Conservation (phyloP, 2,329 filamentous ascomycete genomes). For the Huntiella abstrusa region DNA sequence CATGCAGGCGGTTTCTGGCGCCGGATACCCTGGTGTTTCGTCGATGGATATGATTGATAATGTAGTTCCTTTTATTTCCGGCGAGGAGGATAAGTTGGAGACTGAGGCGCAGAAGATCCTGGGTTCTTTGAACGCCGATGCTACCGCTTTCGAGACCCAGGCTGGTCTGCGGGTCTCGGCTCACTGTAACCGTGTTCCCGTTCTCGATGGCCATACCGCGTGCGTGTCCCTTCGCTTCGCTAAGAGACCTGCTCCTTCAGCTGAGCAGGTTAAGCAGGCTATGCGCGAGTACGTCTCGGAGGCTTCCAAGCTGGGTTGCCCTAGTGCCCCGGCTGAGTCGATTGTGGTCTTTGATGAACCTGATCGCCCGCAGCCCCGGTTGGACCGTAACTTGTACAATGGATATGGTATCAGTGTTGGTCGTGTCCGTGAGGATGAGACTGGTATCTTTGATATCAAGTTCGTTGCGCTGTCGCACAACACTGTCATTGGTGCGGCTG, state of each 20-base stretch:
- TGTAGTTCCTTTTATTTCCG: conserved; percentile 79
- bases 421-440: conserved; percentile 66
- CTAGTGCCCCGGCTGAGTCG: conserved; percentile 61
- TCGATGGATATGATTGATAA: conserved; percentile 96
- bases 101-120: conserved; percentile 91
- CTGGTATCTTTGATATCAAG: conserved; percentile 81
- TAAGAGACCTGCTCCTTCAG: conserved; percentile 52
- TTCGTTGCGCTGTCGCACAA: conserved; percentile 84
- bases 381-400: conserved; percentile 68
- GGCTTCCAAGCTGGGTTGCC: conserved; percentile 65
- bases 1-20: conserved; percentile 84
- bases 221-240: conserved; percentile 77
- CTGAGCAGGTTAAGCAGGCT: conserved; percentile 59
- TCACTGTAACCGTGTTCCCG: conserved; percentile 84
- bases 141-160: conserved; percentile 62
- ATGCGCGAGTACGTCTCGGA: conserved; percentile 68
- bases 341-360: conserved; percentile 81
- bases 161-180: conserved; percentile 57
- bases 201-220: conserved; percentile 88
- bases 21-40: conserved; percentile 75
- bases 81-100: conserved; percentile 93
- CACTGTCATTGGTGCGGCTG: conserved; percentile 85
- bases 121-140: conserved; percentile 50
- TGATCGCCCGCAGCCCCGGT: conserved; percentile 75
- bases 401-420: conserved; percentile 89